Percentiles rank a stretch among this genome's conserved stretches.
Conservation (phyloP, 345 rosid species). For the Durio zibethinus region DNA sequence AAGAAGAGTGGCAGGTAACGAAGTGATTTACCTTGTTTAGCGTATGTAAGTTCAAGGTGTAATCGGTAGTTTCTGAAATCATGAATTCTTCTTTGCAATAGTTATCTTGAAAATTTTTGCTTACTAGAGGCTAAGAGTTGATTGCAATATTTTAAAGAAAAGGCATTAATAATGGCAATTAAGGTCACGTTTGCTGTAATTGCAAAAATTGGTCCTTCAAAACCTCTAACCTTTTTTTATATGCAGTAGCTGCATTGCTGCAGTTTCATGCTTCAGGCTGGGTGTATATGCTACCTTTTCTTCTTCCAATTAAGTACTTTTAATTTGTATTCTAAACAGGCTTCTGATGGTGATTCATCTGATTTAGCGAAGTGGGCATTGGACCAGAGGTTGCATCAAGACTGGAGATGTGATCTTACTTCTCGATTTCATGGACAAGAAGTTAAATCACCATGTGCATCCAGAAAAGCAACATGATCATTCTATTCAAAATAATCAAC, state of each 20-base stretch:
- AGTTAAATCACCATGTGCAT: constrained; percentile 22
- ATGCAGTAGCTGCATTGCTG: background rate
- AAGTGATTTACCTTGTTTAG: background rate
- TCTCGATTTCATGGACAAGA: constrained; percentile 38
- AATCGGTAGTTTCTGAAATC: constrained; percentile 9
- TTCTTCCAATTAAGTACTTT: background rate
- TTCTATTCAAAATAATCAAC: constrained; percentile 22
- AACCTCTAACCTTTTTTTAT: background rate
- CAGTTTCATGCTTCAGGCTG: background rate
- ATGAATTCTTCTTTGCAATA: constrained; percentile 1
- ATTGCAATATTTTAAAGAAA: constrained; percentile 4
- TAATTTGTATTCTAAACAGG: constrained; percentile 24
- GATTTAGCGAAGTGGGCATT: constrained; percentile 27
- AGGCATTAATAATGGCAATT: background rate
- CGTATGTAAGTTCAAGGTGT: background rate
- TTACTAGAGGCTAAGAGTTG: background rate
- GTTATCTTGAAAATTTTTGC: constrained; percentile 1
- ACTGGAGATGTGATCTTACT: constrained; percentile 31
- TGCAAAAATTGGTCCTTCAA: background rate
- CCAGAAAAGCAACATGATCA: constrained; percentile 20
- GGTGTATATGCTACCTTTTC: background rate
- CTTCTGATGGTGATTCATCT: constrained; percentile 27
- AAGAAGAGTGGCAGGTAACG: constrained; percentile 57
- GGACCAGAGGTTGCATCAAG: constrained; percentile 40
- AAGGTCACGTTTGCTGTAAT: background rate